Evolutionary conservation across 2,329 filamentous ascomycete species (phyloP), one percentile per base, ranked within the genome.

Genomic region (Fusarium keratoplasticum): DNA sequence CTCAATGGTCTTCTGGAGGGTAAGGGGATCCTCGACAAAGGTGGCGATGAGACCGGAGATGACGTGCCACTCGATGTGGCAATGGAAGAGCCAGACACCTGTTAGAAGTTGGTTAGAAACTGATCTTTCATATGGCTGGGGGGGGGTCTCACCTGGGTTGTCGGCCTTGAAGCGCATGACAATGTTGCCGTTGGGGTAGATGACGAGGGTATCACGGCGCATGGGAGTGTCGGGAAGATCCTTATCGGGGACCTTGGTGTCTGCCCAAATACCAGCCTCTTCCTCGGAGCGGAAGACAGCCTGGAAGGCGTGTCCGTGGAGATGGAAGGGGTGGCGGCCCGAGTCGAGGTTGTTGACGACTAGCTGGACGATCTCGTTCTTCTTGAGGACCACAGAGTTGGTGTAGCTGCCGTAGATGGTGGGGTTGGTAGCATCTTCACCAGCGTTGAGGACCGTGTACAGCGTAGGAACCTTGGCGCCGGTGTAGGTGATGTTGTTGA

Each of bases 51-150:
- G 86, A 27, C 93, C 93, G 3, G 90, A 90, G 8, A 87, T 83
- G 66, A 94, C 85, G 80, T 95, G 93, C 92, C 92, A 96, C 79
- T 94, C 92, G 63, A 95, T 92, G 80, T 96, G 94, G 81, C 93
- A 95, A 81, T 95, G 93, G 84, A 95, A 93, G 3, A 93, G 82
- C 91, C 91, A 93, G 54, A 93, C 84, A n/a, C 89, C 85, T 85
- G 44, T 18, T 13, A 14, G 8, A 2, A n/a, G 5, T 58, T 25
- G 27, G 29, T 55, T 20, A 55, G 22, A 5, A 27, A 5, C 25
- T 25, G 20, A 47, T 47, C 4, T 47, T 16, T 16, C 7, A 4
- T 2, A 54, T 22, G n/a, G 2, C 3, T 3, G 1, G 6, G 27
- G 11, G 8, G 3, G 9, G 7, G 1, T 83, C 67, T 81, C 77